Evolutionary conservation across 73 alveolate genomes (phyloP).

Genomic region (Uronychia setigera): DNA sequence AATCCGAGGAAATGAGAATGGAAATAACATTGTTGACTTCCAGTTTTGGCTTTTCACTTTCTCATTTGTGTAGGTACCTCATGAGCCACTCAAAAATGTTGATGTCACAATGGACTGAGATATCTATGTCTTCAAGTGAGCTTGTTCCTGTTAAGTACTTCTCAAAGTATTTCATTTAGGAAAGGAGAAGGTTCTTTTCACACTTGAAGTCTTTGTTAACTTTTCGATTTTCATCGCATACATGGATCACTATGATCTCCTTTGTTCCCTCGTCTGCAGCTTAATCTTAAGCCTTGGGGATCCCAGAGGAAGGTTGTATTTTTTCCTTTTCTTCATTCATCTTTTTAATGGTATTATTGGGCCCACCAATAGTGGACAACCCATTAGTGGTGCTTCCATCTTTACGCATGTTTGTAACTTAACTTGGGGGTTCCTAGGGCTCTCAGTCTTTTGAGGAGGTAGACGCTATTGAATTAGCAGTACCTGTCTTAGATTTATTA

Average conservation of each 20-base stretch:
- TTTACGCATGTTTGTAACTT: too few species aligned
- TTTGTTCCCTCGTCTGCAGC: background rate
- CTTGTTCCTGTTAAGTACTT: constrained; percentile 51
- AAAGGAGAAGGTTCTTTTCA: constrained; percentile 41
- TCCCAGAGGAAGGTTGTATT: background rate
- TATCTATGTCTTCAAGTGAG: constrained; percentile 58
- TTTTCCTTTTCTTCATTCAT: background rate
- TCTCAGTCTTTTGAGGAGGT: background rate
- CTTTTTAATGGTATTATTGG: background rate
- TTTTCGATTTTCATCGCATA: constrained; percentile 67
- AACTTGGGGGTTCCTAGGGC: background rate
- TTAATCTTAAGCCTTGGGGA: background rate
- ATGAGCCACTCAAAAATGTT: constrained; percentile 68
- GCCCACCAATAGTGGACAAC: background rate
- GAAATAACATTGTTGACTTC: constrained; percentile 60
- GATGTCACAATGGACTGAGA: constrained; percentile 70
- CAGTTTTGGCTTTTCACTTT: constrained; percentile 33
- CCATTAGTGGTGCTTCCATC: too few species aligned
- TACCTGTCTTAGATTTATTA: background rate
- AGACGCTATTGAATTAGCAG: background rate
- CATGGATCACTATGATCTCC: constrained; percentile 61
- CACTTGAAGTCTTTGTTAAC: constrained; percentile 70
- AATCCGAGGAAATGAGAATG: constrained; percentile 64
- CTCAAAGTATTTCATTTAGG: constrained; percentile 80
- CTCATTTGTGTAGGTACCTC: constrained; percentile 45